These are phyloP conservation scores for Fraxinus ornus DNA, from an alignment of 305 asterid genomes.

Conservation along the genomic window DNA sequence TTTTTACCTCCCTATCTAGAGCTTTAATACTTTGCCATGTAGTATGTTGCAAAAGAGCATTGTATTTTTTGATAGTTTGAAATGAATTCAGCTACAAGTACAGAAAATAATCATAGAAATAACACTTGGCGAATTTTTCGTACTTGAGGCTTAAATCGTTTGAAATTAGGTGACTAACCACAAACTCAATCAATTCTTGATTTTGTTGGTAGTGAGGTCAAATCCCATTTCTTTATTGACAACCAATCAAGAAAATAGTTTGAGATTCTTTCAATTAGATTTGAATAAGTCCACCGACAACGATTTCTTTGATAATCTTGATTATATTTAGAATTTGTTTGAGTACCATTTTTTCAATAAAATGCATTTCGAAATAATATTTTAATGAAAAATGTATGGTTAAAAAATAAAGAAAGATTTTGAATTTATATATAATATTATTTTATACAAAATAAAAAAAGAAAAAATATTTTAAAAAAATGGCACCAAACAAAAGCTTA, in stretches of 20 bases:
- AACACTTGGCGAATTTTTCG: no score
- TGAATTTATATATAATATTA: no score
- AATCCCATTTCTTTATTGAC: background rate
- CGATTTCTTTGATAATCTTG: background rate
- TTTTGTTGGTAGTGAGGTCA: background rate
- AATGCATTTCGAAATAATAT: no score
- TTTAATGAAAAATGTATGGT: background rate
- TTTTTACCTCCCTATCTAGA: background rate
- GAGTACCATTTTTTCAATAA: background rate
- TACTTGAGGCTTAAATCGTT: background rate
- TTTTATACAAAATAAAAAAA: no score
- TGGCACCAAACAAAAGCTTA: background rate
- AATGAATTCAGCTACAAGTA: no score
- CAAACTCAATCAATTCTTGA: background rate
- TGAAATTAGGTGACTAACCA: background rate
- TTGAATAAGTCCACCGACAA: background rate
- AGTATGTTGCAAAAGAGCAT: background rate
- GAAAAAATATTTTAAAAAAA: no score
- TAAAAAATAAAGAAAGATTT: no score
- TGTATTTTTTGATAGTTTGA: background rate
- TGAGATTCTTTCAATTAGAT: background rate
- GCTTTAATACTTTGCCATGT: background rate
- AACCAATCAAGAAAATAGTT: background rate
- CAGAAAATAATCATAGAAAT: no score
- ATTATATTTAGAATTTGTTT: background rate